Percentiles rank a stretch among this genome's conserved stretches.
phyloP scores from a whole-genome alignment of 1,284 basidiomycete genomes.

The Flammula alnicola region DNA sequence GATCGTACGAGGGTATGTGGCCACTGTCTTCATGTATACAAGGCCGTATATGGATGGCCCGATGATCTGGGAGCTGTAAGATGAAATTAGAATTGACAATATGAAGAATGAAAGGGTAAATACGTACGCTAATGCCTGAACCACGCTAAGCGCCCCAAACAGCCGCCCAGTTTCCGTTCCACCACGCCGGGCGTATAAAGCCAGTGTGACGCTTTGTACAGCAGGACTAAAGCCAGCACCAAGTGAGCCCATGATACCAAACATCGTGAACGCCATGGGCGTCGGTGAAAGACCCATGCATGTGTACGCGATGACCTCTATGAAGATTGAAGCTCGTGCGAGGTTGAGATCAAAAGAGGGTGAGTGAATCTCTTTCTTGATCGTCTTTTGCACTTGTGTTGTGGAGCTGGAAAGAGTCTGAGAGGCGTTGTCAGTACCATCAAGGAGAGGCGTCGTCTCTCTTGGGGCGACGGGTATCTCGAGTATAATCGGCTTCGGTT shows the following conservation, averaged over 20 bases:
- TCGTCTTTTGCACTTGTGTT: conserved; percentile 9
- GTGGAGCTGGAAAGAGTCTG: conserved; percentile 14
- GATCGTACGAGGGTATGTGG: conserved; percentile 58
- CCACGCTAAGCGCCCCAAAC: conserved; percentile 74
- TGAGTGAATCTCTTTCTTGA: conserved; percentile 41
- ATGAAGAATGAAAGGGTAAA: neutral
- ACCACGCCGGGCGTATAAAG: conserved; percentile 55
- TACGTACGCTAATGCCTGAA: conserved; percentile 66
- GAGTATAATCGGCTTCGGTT: conserved; percentile 39
- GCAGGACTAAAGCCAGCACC: conserved; percentile 68
- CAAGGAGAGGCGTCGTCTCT: conserved; percentile 26
- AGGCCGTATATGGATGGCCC: conserved; percentile 66
- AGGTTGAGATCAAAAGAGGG: conserved; percentile 64
- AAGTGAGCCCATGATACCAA: conserved; percentile 52
- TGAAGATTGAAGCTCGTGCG: conserved; percentile 57
- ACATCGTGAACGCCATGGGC: conserved; percentile 51
- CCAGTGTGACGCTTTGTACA: conserved; percentile 67
- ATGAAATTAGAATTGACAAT: neutral
- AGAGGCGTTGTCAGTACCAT: conserved; percentile 1
- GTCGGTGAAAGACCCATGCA: conserved; percentile 51
- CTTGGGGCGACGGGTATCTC: conserved; percentile 40
- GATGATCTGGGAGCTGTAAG: conserved; percentile 51
- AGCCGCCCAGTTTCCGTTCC: conserved; percentile 63
- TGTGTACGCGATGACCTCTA: conserved; percentile 63
- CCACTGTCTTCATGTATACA: conserved; percentile 65